Evolutionary conservation across 495 filamentous ascomycete genomes (phyloP).

Genomic region (Hypoxylon intermedium): DNA sequence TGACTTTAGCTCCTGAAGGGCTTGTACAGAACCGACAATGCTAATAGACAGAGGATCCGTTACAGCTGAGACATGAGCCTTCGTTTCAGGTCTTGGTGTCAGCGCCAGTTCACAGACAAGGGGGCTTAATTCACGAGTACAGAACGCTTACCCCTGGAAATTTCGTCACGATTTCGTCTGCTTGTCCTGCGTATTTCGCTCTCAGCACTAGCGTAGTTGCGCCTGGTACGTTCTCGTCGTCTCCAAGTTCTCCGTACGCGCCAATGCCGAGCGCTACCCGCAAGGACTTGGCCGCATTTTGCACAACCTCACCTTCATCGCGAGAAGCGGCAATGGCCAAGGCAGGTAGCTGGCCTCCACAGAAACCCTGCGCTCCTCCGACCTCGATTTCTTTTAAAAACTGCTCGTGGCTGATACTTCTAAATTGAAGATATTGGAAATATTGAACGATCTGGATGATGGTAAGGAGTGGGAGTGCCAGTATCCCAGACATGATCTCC

Average conservation of each 20-base stretch:
- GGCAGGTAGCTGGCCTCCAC: conserved; percentile 37
- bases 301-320: conserved; percentile 49
- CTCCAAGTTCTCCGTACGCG: conserved; percentile 42
- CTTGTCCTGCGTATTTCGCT: conserved; percentile 41
- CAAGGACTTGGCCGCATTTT: conserved; percentile 46
- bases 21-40: conserved; percentile 33
- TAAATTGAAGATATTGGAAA: conserved; percentile 43
- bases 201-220: conserved; percentile 38
- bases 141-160: conserved; percentile 33
- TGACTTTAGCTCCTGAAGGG: conserved; percentile 20
- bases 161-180: conserved; percentile 33
- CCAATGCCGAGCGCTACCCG: conserved; percentile 39
- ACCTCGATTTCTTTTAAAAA: conserved; percentile 11
- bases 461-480: conserved; percentile 42
- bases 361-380: conserved; percentile 43
- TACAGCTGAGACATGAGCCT: conserved; percentile 45
- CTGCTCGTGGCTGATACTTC: conserved; percentile 12
- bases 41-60: conserved; percentile 45
- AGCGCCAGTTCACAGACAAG: neutral
- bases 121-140: conserved; percentile 7
- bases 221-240: conserved; percentile 27
- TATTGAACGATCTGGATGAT: conserved; percentile 46
- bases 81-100: neutral
- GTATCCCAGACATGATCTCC: conserved; percentile 40
- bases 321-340: conserved; percentile 40